Evolutionary conservation across 2,329 filamentous ascomycete species (phyloP).

Genomic region (Penicillium sp.): DNA sequence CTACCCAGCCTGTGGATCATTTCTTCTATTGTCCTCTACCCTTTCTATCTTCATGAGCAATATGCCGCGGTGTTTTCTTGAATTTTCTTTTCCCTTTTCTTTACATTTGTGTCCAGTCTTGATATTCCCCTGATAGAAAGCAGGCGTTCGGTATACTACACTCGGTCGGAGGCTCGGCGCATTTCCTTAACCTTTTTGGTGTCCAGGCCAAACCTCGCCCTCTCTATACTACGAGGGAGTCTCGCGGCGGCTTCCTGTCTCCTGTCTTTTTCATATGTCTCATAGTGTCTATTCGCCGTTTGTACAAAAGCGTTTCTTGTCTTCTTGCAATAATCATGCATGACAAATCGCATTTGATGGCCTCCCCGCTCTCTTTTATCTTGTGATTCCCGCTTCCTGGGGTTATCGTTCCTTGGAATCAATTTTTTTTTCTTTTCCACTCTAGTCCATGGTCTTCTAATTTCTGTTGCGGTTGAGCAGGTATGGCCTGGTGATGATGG

Average conservation of each 20-base stretch:
- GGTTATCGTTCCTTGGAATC: conserved; percentile 18
- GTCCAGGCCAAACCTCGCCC: conserved; percentile 13
- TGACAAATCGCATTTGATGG: conserved; percentile 19
- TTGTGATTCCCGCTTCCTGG: conserved; percentile 17
- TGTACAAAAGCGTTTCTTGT: conserved; percentile 41
- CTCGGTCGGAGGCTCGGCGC: conserved; percentile 39
- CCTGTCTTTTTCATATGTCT: conserved; percentile 20
- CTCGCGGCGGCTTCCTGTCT: conserved; percentile 16
- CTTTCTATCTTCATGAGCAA: conserved; percentile 30
- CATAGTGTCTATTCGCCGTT: conserved; percentile 23
- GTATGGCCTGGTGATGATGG: conserved; percentile 20
- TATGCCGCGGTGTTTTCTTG: conserved; percentile 29
- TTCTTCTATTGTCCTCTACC: conserved; percentile 24
- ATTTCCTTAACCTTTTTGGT: conserved; percentile 28
- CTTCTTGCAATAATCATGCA: conserved; percentile 21
- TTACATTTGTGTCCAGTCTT: conserved; percentile 28
- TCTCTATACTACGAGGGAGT: conserved; percentile 13
- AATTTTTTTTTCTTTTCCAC: conserved; percentile 14
- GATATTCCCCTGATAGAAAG: conserved; percentile 47
- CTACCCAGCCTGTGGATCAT: conserved; percentile 27
- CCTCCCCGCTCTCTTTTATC: conserved; percentile 11
- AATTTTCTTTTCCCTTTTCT: conserved; percentile 36
- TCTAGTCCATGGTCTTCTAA: background rate
- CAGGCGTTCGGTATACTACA: conserved; percentile 43
- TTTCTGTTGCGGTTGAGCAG: conserved; percentile 10